Percentiles rank a stretch among this genome's conserved stretches.
These are phyloP conservation scores for Ogataea paradorogensis DNA, from an alignment of 805 yeast species.

Conservation along the genomic window DNA sequence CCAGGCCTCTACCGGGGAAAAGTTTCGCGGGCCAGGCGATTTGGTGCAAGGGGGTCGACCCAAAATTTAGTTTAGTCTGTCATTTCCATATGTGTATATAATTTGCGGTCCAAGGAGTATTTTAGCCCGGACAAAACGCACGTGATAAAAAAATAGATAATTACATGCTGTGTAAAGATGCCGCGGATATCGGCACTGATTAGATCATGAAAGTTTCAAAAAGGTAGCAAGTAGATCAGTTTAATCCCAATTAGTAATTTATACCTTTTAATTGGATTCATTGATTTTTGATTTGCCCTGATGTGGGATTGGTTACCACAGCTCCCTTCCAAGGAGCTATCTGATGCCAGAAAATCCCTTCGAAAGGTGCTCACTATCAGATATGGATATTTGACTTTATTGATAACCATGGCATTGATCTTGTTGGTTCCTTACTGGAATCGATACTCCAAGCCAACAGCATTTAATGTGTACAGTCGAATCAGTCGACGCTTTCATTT, in stretches of 20 bases:
- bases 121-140: not conserved
- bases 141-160: not conserved
- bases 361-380: slow-evolving; percentile 29
- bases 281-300: not conserved
- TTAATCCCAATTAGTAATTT: not conserved
- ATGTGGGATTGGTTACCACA: slow-evolving; percentile 22
- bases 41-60: slow-evolving; percentile 9
- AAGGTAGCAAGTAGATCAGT: not conserved
- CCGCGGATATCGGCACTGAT: slow-evolving; percentile 8
- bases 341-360: slow-evolving; percentile 23
- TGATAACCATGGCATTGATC: slow-evolving; percentile 35
- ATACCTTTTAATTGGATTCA: not conserved
- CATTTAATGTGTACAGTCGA: slow-evolving; percentile 23
- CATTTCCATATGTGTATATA: slow-evolving; percentile 2
- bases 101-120: slow-evolving; percentile 2
- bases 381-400: slow-evolving; percentile 40
- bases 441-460: slow-evolving; percentile 28
- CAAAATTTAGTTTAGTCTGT: slow-evolving; percentile 1
- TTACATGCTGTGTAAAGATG: slow-evolving; percentile 7
- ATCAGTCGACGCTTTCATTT: slow-evolving; percentile 20
- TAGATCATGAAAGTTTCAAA: slow-evolving; percentile 4
- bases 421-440: slow-evolving; percentile 39
- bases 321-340: slow-evolving; percentile 18
- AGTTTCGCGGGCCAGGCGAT: slow-evolving; percentile 1
- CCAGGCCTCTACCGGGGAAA: slow-evolving; percentile 5